Evolutionary conservation across 2,329 filamentous ascomycete species (phyloP).

Genomic region (Aphanocladium album): DNA sequence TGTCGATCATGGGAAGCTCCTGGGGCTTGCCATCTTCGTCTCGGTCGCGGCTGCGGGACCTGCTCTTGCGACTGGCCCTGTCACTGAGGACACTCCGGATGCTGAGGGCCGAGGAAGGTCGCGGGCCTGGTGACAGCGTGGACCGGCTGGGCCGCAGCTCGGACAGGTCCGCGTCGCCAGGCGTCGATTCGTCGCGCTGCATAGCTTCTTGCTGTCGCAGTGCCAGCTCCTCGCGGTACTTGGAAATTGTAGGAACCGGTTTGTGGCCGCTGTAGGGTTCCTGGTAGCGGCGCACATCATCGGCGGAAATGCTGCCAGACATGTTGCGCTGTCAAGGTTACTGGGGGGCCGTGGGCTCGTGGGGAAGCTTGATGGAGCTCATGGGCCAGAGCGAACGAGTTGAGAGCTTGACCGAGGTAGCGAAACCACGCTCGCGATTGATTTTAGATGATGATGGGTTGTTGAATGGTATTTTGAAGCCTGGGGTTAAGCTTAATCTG

Average conservation of each 20-base stretch:
- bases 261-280: constrained; percentile 38
- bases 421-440: neutral
- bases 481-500: neutral
- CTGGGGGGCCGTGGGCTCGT: neutral
- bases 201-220: constrained; percentile 38
- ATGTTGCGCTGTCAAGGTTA: constrained; percentile 20
- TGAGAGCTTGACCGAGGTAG: neutral
- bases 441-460: neutral
- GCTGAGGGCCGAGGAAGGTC: constrained; percentile 22
- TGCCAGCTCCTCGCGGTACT: constrained; percentile 41
- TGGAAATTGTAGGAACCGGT: constrained; percentile 45
- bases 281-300: constrained; percentile 33
- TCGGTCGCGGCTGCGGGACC: constrained; percentile 13
- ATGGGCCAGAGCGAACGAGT: constrained; percentile 1
- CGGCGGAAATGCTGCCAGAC: constrained; percentile 32
- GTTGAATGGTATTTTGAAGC: neutral
- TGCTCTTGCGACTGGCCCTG: constrained; percentile 10
- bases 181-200: constrained; percentile 23
- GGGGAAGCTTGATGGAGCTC: constrained; percentile 10
- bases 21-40: constrained; percentile 15
- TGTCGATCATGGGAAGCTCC: constrained; percentile 25
- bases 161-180: constrained; percentile 22
- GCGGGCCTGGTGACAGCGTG: constrained; percentile 23
- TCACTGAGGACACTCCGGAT: constrained; percentile 5
- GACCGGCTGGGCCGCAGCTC: constrained; percentile 17